phyloP scores from a whole-genome alignment of 257 asterid species.

The Jacaranda mimosifolia region DNA sequence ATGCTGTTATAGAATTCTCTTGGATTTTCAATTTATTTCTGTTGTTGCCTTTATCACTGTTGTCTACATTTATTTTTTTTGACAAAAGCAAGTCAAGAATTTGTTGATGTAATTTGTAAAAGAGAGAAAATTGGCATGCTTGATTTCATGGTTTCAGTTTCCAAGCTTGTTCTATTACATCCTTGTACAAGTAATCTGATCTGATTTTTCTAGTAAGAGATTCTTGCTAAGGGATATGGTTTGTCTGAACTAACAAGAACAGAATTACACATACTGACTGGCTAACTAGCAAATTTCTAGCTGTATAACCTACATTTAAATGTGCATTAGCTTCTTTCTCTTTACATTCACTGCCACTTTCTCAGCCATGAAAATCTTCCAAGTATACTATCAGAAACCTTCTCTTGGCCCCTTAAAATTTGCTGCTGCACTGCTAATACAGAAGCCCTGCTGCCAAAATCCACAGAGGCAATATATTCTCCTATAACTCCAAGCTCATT shows the following conservation, averaged over 20 bases:
- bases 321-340: too few species aligned
- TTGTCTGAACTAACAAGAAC: conserved; percentile 14
- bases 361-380: conserved; percentile 10
- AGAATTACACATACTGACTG: not conserved
- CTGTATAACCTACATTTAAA: too few species aligned
- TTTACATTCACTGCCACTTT: not conserved
- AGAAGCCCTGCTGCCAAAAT: conserved; percentile 61
- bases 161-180: too few species aligned
- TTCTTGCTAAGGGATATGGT: conserved; percentile 22
- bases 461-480: conserved; percentile 64
- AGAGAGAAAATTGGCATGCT: conserved; percentile 19
- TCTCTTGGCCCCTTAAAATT: conserved; percentile 64
- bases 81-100: conserved; percentile 15
- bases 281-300: too few species aligned
- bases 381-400: conserved; percentile 24
- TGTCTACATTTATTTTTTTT: conserved; percentile 26
- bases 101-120: conserved; percentile 30
- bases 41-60: conserved; percentile 5
- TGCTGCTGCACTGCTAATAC: conserved; percentile 82
- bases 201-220: not conserved
- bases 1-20: conserved; percentile 16
- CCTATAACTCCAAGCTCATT: conserved; percentile 84
- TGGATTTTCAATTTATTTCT: conserved; percentile 15
- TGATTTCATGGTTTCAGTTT: conserved; percentile 10
- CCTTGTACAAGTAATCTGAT: too few species aligned